These are phyloP conservation scores for Cetradonia linearis DNA, from an alignment of 495 filamentous ascomycete genomes.

Conservation along the genomic window DNA sequence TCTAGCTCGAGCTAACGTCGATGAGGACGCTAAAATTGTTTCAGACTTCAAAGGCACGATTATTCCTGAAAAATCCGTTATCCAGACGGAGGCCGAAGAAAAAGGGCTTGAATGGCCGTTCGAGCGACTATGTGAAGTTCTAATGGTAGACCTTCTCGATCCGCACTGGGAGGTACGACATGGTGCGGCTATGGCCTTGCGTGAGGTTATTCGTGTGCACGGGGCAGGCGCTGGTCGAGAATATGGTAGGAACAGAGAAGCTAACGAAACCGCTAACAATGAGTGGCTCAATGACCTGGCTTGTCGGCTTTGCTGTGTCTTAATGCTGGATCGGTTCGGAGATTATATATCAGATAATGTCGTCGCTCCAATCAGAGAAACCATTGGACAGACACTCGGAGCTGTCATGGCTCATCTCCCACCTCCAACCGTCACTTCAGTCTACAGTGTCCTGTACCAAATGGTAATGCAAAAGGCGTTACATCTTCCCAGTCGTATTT, in stretches of 20 bases:
- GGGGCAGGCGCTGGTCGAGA: constrained; percentile 80
- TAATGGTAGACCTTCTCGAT: constrained; percentile 89
- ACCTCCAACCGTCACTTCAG: constrained; percentile 59
- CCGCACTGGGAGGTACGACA: constrained; percentile 94
- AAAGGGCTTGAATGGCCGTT: constrained; percentile 88
- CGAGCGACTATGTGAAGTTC: constrained; percentile 85
- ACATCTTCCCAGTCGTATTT: constrained; percentile 56
- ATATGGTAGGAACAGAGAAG: constrained; percentile 53
- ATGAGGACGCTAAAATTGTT: constrained; percentile 87
- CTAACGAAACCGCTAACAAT: constrained; percentile 71
- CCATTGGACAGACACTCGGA: constrained; percentile 90
- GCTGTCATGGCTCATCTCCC: constrained; percentile 75
- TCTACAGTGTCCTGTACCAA: constrained; percentile 70
- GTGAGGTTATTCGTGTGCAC: constrained; percentile 86
- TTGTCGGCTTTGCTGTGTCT: constrained; percentile 82
- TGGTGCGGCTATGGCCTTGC: constrained; percentile 87
- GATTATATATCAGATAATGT: constrained; percentile 97
- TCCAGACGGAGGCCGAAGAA: constrained; percentile 57
- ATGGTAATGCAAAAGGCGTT: constrained; percentile 89
- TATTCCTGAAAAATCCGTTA: constrained; percentile 47
- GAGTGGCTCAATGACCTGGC: constrained; percentile 88
- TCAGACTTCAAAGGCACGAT: constrained; percentile 84
- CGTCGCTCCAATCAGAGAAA: constrained; percentile 91
- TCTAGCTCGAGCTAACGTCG: constrained; percentile 61
- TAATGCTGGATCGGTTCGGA: constrained; percentile 95